A percentile compares a stretch with the other conserved stretches of the same genome.
Conservation (phyloP, 1,284 basidiomycete species). For the Tilletia walkeri region DNA sequence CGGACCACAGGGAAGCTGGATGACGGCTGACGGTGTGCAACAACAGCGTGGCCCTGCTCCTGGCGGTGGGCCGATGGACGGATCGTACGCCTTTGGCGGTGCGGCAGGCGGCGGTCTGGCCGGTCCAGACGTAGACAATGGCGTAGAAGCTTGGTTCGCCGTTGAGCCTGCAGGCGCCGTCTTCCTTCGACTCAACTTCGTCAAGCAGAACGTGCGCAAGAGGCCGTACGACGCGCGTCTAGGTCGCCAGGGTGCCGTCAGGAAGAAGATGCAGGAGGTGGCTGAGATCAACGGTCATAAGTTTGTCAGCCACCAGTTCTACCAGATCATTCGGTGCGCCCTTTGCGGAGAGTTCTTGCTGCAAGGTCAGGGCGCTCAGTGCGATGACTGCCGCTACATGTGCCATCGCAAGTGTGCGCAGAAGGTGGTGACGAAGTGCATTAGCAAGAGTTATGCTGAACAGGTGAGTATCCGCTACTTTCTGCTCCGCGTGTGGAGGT, state of each 20-base stretch:
- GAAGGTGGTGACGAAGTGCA: slow-evolving; percentile 99
- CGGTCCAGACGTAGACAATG: slow-evolving; percentile 63
- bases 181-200: slow-evolving; percentile 48
- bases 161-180: slow-evolving; percentile 97
- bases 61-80: slow-evolving; percentile 24
- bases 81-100: slow-evolving; percentile 20
- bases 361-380: slow-evolving; percentile 95
- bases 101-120: slow-evolving; percentile 31
- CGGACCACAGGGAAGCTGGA: slow-evolving; percentile 32
- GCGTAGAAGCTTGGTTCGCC: slow-evolving; percentile 90
- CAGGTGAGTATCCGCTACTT: slow-evolving; percentile 59
- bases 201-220: slow-evolving; percentile 69
- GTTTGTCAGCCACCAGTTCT: slow-evolving; percentile 95
- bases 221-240: slow-evolving; percentile 83
- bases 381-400: slow-evolving; percentile 97
- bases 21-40: slow-evolving; percentile 49
- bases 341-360: slow-evolving; percentile 97
- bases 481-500: too few species aligned
- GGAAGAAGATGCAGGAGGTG: slow-evolving; percentile 96
- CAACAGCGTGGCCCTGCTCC: slow-evolving; percentile 22
- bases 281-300: slow-evolving; percentile 99
- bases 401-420: slow-evolving; percentile 98
- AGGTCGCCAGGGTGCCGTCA: slow-evolving; percentile 94
- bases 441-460: slow-evolving; percentile 90
- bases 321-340: slow-evolving; percentile 91